Evolutionary conservation across 2,329 filamentous ascomycete species (phyloP), one percentile per base, ranked within the genome.

Genomic region (Diaporthe citri): DNA sequence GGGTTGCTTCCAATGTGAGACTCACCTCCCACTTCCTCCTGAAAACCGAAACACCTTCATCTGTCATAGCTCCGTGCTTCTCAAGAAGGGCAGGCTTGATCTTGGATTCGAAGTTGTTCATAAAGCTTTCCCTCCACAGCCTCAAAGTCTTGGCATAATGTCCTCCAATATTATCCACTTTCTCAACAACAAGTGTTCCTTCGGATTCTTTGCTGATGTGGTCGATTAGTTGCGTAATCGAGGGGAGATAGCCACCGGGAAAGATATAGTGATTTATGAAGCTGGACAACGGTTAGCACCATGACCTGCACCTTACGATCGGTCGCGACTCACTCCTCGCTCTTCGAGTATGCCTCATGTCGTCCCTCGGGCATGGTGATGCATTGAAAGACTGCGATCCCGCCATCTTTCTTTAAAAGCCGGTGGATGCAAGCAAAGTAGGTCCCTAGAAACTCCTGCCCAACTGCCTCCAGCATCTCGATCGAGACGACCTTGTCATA

Each of bases 261-360:
- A 95, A 95, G 72, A 95, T 95, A 83, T 95, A 94, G 76, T 92
- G 91, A 74, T 92, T 90, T 80, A 95, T 94, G 82, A 95, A 95
- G 80, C 87, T 88, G 74, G 5, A 41, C 46, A 25, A n/a, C 25
- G 25, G 34, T 73, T 39, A 28, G 66, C 64, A 66, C 20, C 39
- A 20, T 77, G 73, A 75, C 75, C 62, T 62, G 43, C 41, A 9
- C 55, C 6, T n/a, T 36, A 36, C 39, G 12, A 41, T 66, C 22
- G 64, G 20, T 20, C 8, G 34, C 31, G 12, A 82, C 86, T 82
- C 76, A 88, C 87, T 94, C 93, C 81, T 93, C 90, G 3, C 89
- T 88, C 78, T 88, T 90, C 25, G 90, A 87, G 80, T 94, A 94
- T 10, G 88, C 89, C 77, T 91, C 90, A 80, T 94, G 92, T 70